phyloP scores from a whole-genome alignment of 345 rosid species.

The Fremontodendron californicum region DNA sequence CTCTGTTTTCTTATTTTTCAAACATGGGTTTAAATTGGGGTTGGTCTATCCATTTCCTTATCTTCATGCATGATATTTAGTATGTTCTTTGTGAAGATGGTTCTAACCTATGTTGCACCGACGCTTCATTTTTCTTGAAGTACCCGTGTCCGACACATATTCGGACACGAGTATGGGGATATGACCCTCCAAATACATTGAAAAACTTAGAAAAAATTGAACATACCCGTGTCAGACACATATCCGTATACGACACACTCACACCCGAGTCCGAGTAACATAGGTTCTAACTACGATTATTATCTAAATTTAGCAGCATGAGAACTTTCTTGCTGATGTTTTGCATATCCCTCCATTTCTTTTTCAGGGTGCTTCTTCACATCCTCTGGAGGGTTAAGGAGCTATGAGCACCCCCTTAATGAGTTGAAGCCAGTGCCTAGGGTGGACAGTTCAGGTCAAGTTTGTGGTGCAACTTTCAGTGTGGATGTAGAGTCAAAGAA shows the following conservation, averaged over 20 bases:
- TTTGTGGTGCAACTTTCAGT: conserved; percentile 72
- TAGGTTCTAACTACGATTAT: background rate
- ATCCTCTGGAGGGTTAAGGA: conserved; percentile 87
- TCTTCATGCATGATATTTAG: background rate
- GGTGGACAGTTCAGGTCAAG: conserved; percentile 87
- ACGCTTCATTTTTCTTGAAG: no score
- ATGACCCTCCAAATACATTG: no score
- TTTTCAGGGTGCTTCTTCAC: conserved; percentile 90
- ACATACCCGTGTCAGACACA: no score
- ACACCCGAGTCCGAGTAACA: no score
- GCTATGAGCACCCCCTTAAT: conserved; percentile 76
- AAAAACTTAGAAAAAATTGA: no score
- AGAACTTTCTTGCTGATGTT: background rate
- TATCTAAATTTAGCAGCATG: background rate
- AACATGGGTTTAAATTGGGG: background rate
- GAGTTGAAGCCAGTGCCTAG: conserved; percentile 89
- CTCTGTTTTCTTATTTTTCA: background rate
- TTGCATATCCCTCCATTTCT: background rate
- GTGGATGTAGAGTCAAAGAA: conserved; percentile 77
- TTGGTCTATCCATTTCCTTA: background rate
- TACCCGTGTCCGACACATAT: no score
- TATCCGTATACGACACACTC: no score
- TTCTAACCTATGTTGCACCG: no score
- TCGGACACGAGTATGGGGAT: no score
- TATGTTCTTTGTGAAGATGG: background rate